Percentiles rank a stretch among this genome's conserved stretches.
Conservation (phyloP, 768 basidiomycete species). For the Mycena vulgaris region DNA sequence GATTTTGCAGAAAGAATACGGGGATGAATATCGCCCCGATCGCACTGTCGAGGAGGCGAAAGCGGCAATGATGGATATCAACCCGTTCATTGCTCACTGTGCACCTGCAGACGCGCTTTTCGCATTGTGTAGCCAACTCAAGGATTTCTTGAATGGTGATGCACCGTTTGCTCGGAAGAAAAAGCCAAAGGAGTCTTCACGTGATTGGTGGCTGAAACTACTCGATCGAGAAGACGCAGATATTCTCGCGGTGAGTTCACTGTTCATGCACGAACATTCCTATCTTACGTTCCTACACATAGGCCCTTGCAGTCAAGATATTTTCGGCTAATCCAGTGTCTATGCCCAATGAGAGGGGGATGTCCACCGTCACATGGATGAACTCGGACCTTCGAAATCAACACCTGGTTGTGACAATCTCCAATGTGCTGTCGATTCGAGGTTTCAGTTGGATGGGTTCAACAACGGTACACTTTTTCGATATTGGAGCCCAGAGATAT, state of each 20-base stretch:
- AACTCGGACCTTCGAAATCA: conserved; percentile 2
- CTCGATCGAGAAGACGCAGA: not conserved
- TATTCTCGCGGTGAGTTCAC: conserved; percentile 4
- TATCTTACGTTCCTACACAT: not conserved
- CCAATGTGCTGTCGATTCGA: conserved; percentile 16
- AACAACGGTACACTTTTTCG: not conserved
- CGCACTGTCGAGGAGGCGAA: conserved; percentile 11
- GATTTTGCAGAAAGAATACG: conserved; percentile 13
- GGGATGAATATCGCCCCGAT: not conserved
- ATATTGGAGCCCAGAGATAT: not conserved
- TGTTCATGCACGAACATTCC: no score
- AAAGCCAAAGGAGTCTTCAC: not conserved
- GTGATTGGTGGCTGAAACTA: conserved; percentile 7
- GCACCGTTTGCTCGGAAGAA: conserved; percentile 10
- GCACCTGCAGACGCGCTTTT: not conserved
- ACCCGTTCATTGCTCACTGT: conserved; percentile 4
- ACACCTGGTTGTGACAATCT: conserved; percentile 3
- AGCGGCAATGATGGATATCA: not conserved
- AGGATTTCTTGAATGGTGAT: not conserved
- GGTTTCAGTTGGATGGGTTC: not conserved
- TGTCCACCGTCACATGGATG: conserved; percentile 15
- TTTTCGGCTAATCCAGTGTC: conserved; percentile 11
- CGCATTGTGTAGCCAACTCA: conserved; percentile 1
- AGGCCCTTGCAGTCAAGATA: conserved; percentile 19
- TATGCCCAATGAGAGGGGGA: conserved; percentile 18